A percentile compares a stretch with the other conserved stretches of the same genome.
These are phyloP conservation scores for Suhomyces faveliae DNA, from an alignment of 805 yeast genomes.

Conservation along the genomic window DNA sequence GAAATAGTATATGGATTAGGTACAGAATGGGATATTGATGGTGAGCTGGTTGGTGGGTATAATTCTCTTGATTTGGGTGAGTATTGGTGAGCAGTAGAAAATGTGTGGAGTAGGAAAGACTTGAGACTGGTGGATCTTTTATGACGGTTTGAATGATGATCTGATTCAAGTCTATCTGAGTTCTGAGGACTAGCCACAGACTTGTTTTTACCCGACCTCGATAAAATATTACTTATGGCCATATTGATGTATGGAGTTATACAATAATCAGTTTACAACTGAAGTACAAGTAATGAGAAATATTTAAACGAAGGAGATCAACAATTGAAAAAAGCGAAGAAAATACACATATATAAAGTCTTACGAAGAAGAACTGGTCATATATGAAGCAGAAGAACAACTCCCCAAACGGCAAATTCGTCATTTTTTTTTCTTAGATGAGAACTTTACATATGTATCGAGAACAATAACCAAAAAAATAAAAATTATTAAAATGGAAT, in stretches of 20 bases:
- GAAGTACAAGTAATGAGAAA: not conserved
- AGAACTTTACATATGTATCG: not conserved
- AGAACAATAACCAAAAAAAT: not conserved
- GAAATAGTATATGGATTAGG: constrained; percentile 2
- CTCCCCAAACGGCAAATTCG: constrained; percentile 1
- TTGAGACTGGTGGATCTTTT: constrained; percentile 3
- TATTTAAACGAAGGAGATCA: not conserved
- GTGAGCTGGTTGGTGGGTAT: not conserved
- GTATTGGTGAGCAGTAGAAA: not conserved
- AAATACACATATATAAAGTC: not conserved
- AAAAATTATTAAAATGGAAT: not conserved
- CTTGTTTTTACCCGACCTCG: not conserved
- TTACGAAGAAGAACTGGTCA: not conserved
- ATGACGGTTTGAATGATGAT: not conserved
- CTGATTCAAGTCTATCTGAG: not conserved
- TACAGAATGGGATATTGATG: not conserved
- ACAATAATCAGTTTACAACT: not conserved
- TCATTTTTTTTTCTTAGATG: not conserved
- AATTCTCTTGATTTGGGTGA: not conserved
- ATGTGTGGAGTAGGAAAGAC: not conserved
- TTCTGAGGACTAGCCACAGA: not conserved
- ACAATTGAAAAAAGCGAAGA: not conserved
- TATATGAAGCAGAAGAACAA: not conserved
- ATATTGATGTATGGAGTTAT: not conserved
- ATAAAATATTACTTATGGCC: constrained; percentile 1